phyloP scores from a whole-genome alignment of 176 grass and related monocot species.

The Carex pumila region DNA sequence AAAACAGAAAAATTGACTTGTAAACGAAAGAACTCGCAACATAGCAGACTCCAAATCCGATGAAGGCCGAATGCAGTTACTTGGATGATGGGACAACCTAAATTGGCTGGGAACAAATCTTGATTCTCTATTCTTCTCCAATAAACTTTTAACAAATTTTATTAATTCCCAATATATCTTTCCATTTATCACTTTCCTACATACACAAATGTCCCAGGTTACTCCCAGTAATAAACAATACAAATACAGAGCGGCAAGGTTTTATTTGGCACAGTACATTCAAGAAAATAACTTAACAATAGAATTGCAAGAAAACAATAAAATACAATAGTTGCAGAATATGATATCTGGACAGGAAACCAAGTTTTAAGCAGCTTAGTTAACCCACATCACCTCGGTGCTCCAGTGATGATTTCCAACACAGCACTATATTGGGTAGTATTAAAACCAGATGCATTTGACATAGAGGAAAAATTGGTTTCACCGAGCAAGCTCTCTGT shows the following conservation, averaged over 20 bases:
- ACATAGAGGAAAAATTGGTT: background rate
- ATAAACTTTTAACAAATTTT: too few species aligned
- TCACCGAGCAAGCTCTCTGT: background rate
- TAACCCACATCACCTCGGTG: background rate
- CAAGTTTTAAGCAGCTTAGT: background rate
- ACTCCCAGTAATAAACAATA: background rate
- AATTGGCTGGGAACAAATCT: too few species aligned
- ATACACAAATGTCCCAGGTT: too few species aligned
- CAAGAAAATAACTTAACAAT: background rate
- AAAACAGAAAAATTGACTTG: too few species aligned
- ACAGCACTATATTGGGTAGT: background rate
- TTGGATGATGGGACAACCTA: too few species aligned
- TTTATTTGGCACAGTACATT: background rate
- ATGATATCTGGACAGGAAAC: background rate
- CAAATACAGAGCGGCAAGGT: too few species aligned
- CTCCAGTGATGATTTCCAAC: background rate
- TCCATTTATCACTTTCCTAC: too few species aligned
- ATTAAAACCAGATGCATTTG: background rate
- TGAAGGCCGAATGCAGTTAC: too few species aligned
- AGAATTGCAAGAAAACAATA: background rate
- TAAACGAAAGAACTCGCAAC: too few species aligned
- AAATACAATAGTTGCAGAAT: background rate
- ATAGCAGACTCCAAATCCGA: too few species aligned
- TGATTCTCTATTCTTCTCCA: too few species aligned
- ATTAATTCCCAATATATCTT: too few species aligned